Conservation (phyloP, 2,329 filamentous ascomycete species). For the Pezicula radicicola region DNA sequence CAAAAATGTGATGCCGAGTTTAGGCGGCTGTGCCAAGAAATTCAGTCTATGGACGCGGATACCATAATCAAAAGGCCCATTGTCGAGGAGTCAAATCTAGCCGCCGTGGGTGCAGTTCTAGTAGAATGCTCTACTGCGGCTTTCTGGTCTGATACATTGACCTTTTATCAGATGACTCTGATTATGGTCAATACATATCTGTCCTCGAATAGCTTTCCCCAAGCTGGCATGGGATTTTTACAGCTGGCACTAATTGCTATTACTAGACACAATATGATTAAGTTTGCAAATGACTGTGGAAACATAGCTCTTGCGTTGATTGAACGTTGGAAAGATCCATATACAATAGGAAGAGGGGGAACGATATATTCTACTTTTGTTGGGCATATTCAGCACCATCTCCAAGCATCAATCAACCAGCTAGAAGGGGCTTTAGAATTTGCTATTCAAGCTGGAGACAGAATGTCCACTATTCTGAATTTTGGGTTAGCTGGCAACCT, state of each 20-base stretch:
- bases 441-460: conserved; percentile 64
- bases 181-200: conserved; percentile 65
- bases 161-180: conserved; percentile 70
- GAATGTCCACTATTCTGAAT: conserved; percentile 68
- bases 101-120: conserved; percentile 66
- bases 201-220: conserved; percentile 59
- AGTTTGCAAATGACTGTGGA: conserved; percentile 64
- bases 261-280: conserved; percentile 67
- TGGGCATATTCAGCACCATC: conserved; percentile 62
- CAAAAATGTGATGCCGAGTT: conserved; percentile 78
- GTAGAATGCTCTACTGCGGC: conserved; percentile 67
- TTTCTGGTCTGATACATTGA: conserved; percentile 69
- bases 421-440: conserved; percentile 66
- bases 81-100: conserved; percentile 50
- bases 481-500: conserved; percentile 65
- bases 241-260: conserved; percentile 66
- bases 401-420: conserved; percentile 53
- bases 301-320: conserved; percentile 62
- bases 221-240: conserved; percentile 66
- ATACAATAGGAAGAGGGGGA: conserved; percentile 64
- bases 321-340: conserved; percentile 58
- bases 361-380: conserved; percentile 69
- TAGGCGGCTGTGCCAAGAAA: conserved; percentile 52
- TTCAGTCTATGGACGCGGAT: conserved; percentile 53
- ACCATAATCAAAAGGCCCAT: conserved; percentile 41